Evolutionary conservation across 164 flowering plant species (phyloP), one percentile per base, ranked within the genome.

Genomic region (Chimonanthus salicifolius): DNA sequence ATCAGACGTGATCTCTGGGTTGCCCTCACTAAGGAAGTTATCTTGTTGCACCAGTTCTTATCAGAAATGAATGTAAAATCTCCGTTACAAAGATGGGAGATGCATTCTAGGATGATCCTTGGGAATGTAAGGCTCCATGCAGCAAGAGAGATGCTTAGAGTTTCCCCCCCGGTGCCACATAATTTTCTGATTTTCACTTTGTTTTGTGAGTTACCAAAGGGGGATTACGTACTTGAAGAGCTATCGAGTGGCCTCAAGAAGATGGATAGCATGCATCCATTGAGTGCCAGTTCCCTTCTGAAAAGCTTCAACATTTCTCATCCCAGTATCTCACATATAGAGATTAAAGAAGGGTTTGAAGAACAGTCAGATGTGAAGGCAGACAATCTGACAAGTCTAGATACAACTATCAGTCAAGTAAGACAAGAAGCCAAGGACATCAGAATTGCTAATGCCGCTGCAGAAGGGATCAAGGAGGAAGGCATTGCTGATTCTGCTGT

Each of bases 1-100:
- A 93, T 93, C 2, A 88, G 99, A 78, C 92, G 99, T 1, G 98
- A 93, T 72, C 95, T 85, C 69, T 93, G 98, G 99, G 88, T 90
- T 63, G 83, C 90, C 6, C 85, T 96, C 2, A 80, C 78, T 7
- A 88, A 83, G 83, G 99, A 96, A 75, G 76, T 96, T 18, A 85
- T 89, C 69, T 74, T 90, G 4, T 33, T 93, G 80, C 98, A 92
- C 75, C 77, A 65, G 51, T 92, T 93, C 74, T 74, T 92, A 47
- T 78, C 76, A 2, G 80, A 85, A 72, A 83, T 64, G 78, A 85
- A 90, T 70, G 74, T 88, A 20, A 80, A 82, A 18, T 77, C 84
- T 11, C 82, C 85, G 10, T 48, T 78, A 33, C 89, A 85, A 76
- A 80, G 68, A 62, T 93, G 97, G 97, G 97, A 93, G 78, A 83